A percentile compares a stretch with the other conserved stretches of the same genome.
Conservation (phyloP, 257 asterid genomes). For the Lycium barbarum region DNA sequence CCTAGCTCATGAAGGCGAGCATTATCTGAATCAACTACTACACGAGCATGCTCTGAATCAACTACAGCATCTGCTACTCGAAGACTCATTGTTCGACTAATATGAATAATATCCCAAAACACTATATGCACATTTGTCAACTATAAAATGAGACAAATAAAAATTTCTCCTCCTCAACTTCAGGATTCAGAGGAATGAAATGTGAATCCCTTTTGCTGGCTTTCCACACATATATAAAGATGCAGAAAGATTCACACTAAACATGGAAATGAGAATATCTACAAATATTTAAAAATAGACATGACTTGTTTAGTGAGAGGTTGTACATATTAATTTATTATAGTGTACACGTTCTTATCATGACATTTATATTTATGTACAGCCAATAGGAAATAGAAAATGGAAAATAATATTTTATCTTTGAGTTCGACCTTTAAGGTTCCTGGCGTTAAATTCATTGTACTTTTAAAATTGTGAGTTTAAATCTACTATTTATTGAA, state of each 20-base stretch:
- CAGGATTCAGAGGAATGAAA: neutral
- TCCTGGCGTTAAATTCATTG: no score
- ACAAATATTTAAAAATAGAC: neutral
- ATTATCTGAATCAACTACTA: slow-evolving; percentile 44
- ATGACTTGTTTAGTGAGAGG: neutral
- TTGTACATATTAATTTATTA: neutral
- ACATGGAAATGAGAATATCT: neutral
- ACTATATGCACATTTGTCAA: neutral
- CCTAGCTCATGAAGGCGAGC: slow-evolving; percentile 61
- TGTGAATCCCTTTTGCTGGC: neutral
- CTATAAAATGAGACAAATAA: neutral
- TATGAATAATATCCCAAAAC: neutral
- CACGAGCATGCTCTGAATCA: neutral
- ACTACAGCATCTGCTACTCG: neutral
- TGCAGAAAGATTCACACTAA: neutral
- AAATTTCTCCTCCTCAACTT: neutral
- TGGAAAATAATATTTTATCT: neutral
- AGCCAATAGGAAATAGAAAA: neutral
- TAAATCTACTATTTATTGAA: no score
- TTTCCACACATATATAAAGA: neutral
- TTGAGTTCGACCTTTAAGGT: no score
- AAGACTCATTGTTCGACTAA: neutral
- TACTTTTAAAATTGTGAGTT: neutral
- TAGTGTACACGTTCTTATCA: neutral
- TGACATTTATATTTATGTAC: neutral